Evolutionary conservation across 495 filamentous ascomycete genomes (phyloP).

Genomic region (Annulohypoxylon bovei): DNA sequence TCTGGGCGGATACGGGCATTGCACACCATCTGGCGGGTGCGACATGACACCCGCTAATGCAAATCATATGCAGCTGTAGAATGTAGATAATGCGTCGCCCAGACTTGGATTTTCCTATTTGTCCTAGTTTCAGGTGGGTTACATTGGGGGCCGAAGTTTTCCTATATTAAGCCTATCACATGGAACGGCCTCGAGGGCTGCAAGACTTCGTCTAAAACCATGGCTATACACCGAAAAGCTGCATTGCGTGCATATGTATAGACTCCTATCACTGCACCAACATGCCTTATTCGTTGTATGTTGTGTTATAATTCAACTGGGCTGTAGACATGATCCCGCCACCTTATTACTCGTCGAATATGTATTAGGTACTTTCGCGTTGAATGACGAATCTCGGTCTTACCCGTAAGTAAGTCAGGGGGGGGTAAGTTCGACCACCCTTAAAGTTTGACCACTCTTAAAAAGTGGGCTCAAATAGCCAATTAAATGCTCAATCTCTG

Average conservation of each 20-base stretch:
- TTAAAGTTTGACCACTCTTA: no score
- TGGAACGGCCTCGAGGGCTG: slow-evolving; percentile 15
- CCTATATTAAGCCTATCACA: slow-evolving; percentile 40
- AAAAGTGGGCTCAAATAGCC: no score
- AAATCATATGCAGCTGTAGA: slow-evolving; percentile 27
- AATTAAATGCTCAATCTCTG: no score
- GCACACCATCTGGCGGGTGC: slow-evolving; percentile 35
- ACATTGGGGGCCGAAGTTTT: slow-evolving; percentile 21
- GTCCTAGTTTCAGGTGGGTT: slow-evolving; percentile 31
- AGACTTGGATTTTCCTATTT: slow-evolving; percentile 32
- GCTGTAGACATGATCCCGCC: not conserved
- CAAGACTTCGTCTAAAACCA: slow-evolving; percentile 8
- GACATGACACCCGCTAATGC: slow-evolving; percentile 37
- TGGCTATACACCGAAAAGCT: slow-evolving; percentile 37
- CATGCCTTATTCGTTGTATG: not conserved
- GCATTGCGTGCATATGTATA: slow-evolving; percentile 21
- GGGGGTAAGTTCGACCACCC: no score
- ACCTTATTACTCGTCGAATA: not conserved
- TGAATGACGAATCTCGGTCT: not conserved
- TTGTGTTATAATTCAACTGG: not conserved
- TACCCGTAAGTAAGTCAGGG: slow-evolving; percentile 9
- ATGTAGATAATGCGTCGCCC: slow-evolving; percentile 31
- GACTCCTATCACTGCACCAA: slow-evolving; percentile 2
- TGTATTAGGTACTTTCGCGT: not conserved
- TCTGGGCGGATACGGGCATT: slow-evolving; percentile 36